Evolutionary conservation across 495 filamentous ascomycete genomes (phyloP), one percentile per base, ranked within the genome.

Genomic region (Pseudomonodictys pantanalensis): DNA sequence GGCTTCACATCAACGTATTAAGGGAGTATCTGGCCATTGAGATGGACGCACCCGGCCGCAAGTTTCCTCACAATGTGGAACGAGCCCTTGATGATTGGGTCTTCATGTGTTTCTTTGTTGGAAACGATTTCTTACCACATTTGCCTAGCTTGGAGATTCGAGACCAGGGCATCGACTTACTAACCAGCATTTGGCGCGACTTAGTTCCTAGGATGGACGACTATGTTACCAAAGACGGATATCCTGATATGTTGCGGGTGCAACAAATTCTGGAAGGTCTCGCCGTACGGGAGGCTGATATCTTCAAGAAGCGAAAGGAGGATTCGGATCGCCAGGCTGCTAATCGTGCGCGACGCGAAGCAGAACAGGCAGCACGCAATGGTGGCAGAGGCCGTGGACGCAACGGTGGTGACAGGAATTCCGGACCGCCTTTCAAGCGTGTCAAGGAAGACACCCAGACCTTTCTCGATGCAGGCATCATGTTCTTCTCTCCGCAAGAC

Each of bases 61-160:
- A 86, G 43, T 90, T 91, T 61, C 84, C 83, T 64, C 90, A 89
- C 68, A 90, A 99, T 71, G 77, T 97, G 26, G 93, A 99, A 70
- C 82, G 93, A 64, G 93, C 95, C n/a, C 78, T 99, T 52, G 93
- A 99, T 76, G 93, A 99, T 73, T 97, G 95, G 93, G 90, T 99
- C 15, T 99, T 99, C 73, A 96, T 99, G 92, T 99, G 93, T 77
- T 99, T 95, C 75, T 99, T 99, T 71, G 93, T 99, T 57, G 93
- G 93, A 64, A 99, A 99, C 71, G 95, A 99, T 78, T 99, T 99
- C 76, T 77, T 99, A 64, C 93, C 93, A 43, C 93, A 99, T 78
- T 76, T 99, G 55, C 93, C 93, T 22, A 95, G 91, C 70, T 79
- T 99, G 56, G 93, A 97, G 72, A 97, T 99, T 71, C 83, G 92